Evolutionary conservation across 805 yeast genomes (phyloP), one percentile per base, ranked within the genome.

Genomic region (Jamesozyma jinghongensis): DNA sequence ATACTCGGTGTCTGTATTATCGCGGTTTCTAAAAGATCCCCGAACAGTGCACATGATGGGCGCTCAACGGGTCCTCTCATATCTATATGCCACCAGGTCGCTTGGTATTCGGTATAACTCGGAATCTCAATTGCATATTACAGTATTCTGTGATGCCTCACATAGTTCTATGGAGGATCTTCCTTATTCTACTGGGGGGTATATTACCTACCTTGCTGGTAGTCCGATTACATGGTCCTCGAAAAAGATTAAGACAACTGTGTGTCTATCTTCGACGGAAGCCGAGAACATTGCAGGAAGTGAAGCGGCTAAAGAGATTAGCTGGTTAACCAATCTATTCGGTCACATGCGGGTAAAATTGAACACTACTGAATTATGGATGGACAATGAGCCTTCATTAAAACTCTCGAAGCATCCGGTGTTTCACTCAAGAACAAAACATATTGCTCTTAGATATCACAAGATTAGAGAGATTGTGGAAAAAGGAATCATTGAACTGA

Each of bases 171-270:
- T 10, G 14, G 30, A 7, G 10, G 44, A 40, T 26, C 37, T 41
- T 4, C 43, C 46, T 5, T 42, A 27, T 32, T 41, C 48, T 29
- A 46, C 52, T 12, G 41, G 43, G 38, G 43, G 44, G 26, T 43
- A 43, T 38, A 28, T 41, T 20, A 37, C 47, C 0, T 19, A 4
- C 20, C 14, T 45, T 14, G 38, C 43, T 19, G 46, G 42, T 29
- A 47, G 43, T 27, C 19, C 39, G 1, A 33, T 45, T 4, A 45
- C 49, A 3, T 48, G 49, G 51, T 38, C 40, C 8, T 43, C 51
- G 2, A 45, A 37, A 34, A 48, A 39, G 27, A 42, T 41, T 10
- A 47, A 32, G 16, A 20, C 42, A 1, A 35, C 39, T 8, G 39
- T 42, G 3, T 34, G 40, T 14, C 16, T 44, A 3, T 47, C 50